These are phyloP conservation scores for Leucosporidium yakuticum DNA, from an alignment of 768 basidiomycete species.

Conservation along the genomic window DNA sequence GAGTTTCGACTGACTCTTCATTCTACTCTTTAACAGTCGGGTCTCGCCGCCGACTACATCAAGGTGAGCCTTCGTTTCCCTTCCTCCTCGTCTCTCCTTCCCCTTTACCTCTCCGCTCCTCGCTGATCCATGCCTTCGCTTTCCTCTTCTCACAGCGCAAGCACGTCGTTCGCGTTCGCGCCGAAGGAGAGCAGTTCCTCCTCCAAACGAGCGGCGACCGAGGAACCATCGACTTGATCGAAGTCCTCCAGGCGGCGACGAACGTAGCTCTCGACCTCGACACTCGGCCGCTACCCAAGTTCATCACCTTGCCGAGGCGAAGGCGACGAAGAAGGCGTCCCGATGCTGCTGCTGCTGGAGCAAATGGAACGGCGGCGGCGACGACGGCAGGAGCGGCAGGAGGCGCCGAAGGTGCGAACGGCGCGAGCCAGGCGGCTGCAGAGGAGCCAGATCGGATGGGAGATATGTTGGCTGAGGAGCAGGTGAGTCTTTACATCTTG, in stretches of 20 bases:
- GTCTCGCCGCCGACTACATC: slow-evolving; percentile 86
- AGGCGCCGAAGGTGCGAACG: neutral
- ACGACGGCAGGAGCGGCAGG: neutral
- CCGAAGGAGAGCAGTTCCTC: slow-evolving; percentile 95
- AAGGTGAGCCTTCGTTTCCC: slow-evolving; percentile 46
- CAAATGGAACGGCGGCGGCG: neutral
- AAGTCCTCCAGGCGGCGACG: slow-evolving; percentile 79
- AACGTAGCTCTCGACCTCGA: slow-evolving; percentile 91
- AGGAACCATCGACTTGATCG: slow-evolving; percentile 90
- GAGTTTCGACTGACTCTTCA: too few relatives aligned
- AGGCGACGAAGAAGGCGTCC: slow-evolving; percentile 28
- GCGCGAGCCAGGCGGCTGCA: neutral
- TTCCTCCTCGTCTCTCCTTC: too few relatives aligned
- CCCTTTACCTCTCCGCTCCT: too few relatives aligned
- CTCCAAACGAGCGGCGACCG: slow-evolving; percentile 77
- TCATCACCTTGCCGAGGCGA: slow-evolving; percentile 37
- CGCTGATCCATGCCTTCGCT: too few relatives aligned
- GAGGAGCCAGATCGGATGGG: slow-evolving; percentile 11
- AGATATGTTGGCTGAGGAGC: slow-evolving; percentile 36
- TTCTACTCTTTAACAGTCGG: slow-evolving; percentile 65
- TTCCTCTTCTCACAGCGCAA: slow-evolving; percentile 48
- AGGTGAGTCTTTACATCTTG: slow-evolving; percentile 7
- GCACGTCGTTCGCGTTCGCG: slow-evolving; percentile 83
- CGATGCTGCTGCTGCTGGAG: slow-evolving; percentile 8
- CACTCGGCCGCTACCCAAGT: slow-evolving; percentile 53